A percentile compares a stretch with the other conserved stretches of the same genome.
phyloP scores from a whole-genome alignment of 1,139 yeast genomes.

The Taphrina flavorubra region DNA sequence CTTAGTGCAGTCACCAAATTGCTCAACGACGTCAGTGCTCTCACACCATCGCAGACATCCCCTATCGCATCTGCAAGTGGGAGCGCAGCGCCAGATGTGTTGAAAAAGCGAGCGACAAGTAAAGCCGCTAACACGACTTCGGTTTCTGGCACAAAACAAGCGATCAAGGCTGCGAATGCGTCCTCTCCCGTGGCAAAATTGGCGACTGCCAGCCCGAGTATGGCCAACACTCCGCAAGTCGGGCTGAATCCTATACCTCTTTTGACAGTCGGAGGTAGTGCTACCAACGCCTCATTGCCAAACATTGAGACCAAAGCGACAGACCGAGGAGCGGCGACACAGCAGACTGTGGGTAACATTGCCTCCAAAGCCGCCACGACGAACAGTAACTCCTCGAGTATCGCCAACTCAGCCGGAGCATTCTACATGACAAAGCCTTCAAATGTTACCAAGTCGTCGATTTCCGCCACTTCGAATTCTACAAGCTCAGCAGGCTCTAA shows the following conservation, averaged over 20 bases:
- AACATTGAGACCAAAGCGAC: neutral
- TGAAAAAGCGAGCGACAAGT: neutral
- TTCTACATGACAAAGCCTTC: neutral
- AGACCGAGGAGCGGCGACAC: neutral
- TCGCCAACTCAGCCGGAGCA: neutral
- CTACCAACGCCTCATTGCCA: neutral
- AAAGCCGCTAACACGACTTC: neutral
- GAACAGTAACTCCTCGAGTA: neutral
- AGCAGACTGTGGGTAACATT: neutral
- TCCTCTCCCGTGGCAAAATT: neutral
- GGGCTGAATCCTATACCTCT: neutral
- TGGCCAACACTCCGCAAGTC: slow-evolving; percentile 9
- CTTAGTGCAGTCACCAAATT: slow-evolving; percentile 1
- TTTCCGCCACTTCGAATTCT: neutral
- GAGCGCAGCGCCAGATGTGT: neutral
- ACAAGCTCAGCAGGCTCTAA: neutral
- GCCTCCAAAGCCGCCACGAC: neutral
- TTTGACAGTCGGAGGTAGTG: neutral
- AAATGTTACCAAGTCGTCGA: neutral
- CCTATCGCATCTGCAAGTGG: neutral
- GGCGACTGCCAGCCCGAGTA: neutral
- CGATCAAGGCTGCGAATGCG: neutral
- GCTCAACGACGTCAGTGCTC: neutral
- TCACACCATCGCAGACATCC: neutral
- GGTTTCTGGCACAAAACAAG: too few species aligned